Evolutionary conservation across 2,329 filamentous ascomycete genomes (phyloP).

Genomic region (Xylariales sp.): DNA sequence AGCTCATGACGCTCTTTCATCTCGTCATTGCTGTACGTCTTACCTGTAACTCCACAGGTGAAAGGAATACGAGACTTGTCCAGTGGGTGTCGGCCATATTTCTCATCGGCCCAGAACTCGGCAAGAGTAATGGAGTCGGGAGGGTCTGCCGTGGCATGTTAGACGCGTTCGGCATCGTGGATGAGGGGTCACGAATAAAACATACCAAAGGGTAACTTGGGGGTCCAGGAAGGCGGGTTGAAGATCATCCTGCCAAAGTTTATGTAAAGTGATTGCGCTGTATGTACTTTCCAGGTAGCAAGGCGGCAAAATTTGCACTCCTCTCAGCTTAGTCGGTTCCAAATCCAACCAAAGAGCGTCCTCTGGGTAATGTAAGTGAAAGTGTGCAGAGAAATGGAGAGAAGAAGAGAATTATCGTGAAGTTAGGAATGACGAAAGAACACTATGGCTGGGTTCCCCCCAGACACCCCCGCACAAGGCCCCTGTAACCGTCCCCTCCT

Average conservation of each 20-base stretch:
- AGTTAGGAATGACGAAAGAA: too few relatives aligned
- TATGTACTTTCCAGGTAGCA: too few relatives aligned
- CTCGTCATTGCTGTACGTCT: constrained; percentile 56
- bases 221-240: constrained; percentile 9
- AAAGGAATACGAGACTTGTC: constrained; percentile 60
- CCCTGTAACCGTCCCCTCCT: too few relatives aligned
- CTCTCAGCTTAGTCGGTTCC: too few relatives aligned
- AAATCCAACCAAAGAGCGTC: too few relatives aligned
- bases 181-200: too few relatives aligned
- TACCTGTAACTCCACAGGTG: constrained; percentile 67
- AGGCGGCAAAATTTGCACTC: too few relatives aligned
- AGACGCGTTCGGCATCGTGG: background rate
- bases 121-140: constrained; percentile 64
- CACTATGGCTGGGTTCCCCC: too few relatives aligned
- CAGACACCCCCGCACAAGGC: too few relatives aligned
- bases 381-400: too few relatives aligned
- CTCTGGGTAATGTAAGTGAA: too few relatives aligned
- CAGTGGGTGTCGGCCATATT: constrained; percentile 58
- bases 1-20: constrained; percentile 62
- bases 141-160: constrained; percentile 17
- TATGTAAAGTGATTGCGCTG: background rate
- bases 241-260: constrained; percentile 8
- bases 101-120: constrained; percentile 68
- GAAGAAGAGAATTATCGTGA: too few relatives aligned
- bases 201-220: constrained; percentile 12